phyloP scores from a whole-genome alignment of 2,329 filamentous ascomycete species.

The Sordariomycetes sp. region DNA sequence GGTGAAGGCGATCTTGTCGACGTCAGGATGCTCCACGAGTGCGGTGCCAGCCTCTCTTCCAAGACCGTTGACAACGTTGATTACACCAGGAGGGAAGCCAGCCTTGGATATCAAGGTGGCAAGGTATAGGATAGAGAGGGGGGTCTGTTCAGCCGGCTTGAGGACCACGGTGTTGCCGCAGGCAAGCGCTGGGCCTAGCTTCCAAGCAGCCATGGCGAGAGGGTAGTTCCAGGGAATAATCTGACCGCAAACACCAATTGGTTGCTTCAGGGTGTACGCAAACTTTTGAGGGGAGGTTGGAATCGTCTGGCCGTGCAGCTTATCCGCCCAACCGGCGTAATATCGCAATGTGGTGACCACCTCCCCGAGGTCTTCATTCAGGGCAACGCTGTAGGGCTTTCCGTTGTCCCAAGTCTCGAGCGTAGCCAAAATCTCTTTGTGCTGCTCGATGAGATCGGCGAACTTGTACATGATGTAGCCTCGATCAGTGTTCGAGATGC shows the following conservation, averaged over 20 bases:
- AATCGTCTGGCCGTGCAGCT: slow-evolving; percentile 62
- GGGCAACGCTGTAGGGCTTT: slow-evolving; percentile 52
- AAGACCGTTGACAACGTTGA: slow-evolving; percentile 62
- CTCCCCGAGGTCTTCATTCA: slow-evolving; percentile 54
- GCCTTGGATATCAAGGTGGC: slow-evolving; percentile 56
- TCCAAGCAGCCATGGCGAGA: slow-evolving; percentile 24
- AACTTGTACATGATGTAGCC: slow-evolving; percentile 63
- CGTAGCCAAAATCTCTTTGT: slow-evolving; percentile 39
- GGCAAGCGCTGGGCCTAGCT: slow-evolving; percentile 56
- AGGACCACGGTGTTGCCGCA: slow-evolving; percentile 50
- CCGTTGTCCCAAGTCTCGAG: slow-evolving; percentile 79
- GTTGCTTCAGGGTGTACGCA: slow-evolving; percentile 60
- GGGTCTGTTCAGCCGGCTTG: slow-evolving; percentile 54
- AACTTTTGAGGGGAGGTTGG: slow-evolving; percentile 53
- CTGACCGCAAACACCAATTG: slow-evolving; percentile 56
- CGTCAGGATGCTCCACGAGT: slow-evolving; percentile 50
- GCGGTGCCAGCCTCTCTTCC: slow-evolving; percentile 56
- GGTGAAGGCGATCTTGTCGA: slow-evolving; percentile 68
- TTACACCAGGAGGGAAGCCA: slow-evolving; percentile 63
- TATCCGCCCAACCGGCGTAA: slow-evolving; percentile 63
- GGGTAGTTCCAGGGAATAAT: slow-evolving; percentile 72
- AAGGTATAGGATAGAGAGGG: slow-evolving; percentile 48
- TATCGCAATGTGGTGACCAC: slow-evolving; percentile 41
- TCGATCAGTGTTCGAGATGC: slow-evolving; percentile 51
- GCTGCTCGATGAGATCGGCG: slow-evolving; percentile 58